Conservation (phyloP, 2,329 filamentous ascomycete species). For the Exophiala alcalophila region DNA sequence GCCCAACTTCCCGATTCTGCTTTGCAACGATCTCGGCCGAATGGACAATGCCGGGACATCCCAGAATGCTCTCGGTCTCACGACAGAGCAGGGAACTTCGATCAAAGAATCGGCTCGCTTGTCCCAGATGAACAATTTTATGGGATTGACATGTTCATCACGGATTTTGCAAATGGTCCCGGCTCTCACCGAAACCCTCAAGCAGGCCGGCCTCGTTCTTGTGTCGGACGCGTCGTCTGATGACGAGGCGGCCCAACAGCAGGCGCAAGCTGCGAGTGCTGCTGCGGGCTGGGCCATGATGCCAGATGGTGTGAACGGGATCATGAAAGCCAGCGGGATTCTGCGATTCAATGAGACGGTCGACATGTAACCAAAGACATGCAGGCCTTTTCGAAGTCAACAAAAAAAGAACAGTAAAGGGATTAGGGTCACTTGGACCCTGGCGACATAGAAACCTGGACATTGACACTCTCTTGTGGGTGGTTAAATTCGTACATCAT, state of each 20-base stretch:
- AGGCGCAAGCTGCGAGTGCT: background rate
- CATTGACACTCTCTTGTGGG: too few relatives aligned
- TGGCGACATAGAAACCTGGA: too few relatives aligned
- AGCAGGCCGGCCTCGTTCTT: conserved; percentile 86
- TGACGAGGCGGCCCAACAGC: conserved; percentile 28
- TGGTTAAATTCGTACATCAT: too few relatives aligned
- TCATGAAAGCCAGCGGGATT: conserved; percentile 81
- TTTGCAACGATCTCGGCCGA: conserved; percentile 86
- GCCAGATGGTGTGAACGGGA: conserved; percentile 81
- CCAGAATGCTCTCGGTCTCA: conserved; percentile 27
- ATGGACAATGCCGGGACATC: conserved; percentile 48
- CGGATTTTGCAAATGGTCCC: conserved; percentile 88
- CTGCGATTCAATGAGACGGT: conserved; percentile 91
- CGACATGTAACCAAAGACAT: conserved; percentile 54
- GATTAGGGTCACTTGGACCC: too few relatives aligned
- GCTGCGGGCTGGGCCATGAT: conserved; percentile 53
- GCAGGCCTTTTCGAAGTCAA: too few relatives aligned
- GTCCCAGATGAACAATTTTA: conserved; percentile 94
- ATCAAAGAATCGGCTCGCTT: conserved; percentile 94
- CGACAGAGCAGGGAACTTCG: conserved; percentile 55
- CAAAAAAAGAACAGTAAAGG: too few relatives aligned
- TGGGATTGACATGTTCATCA: conserved; percentile 91
- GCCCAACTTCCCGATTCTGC: conserved; percentile 89
- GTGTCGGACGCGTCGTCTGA: conserved; percentile 80
- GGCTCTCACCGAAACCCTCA: conserved; percentile 86